These are phyloP conservation scores for Chamaenerion angustifolium DNA, from an alignment of 345 rosid species.

Conservation along the genomic window DNA sequence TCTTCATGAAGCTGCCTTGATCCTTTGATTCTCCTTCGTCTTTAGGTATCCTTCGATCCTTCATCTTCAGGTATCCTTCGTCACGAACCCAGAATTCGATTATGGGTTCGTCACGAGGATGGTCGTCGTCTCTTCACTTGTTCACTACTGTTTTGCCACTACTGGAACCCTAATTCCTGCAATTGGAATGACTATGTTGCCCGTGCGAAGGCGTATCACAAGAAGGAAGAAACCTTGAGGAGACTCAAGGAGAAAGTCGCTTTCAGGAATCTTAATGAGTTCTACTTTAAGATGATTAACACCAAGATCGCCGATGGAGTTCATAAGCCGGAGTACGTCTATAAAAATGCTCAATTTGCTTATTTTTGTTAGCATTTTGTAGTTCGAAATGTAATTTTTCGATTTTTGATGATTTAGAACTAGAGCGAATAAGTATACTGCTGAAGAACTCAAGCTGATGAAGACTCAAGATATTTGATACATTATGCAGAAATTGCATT, in stretches of 20 bases:
- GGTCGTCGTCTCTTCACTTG: no score
- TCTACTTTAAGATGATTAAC: constrained; percentile 70
- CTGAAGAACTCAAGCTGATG: constrained; percentile 76
- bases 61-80: no score
- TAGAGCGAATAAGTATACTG: constrained; percentile 52
- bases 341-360: neutral
- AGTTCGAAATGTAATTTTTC: neutral
- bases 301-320: constrained; percentile 40
- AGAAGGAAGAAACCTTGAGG: constrained; percentile 56
- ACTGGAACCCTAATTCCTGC: no score
- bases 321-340: constrained; percentile 51
- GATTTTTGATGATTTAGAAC: constrained; percentile 24
- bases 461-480: constrained; percentile 90
- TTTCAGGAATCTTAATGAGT: constrained; percentile 73
- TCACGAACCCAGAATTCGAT: no score
- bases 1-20: no score
- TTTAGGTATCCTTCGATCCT: no score
- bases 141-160: no score
- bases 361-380: neutral
- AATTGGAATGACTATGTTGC: constrained; percentile 45
- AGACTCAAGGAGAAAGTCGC: constrained; percentile 75
- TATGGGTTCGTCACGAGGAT: no score
- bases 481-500: constrained; percentile 66
- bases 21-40: no score
- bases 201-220: constrained; percentile 62